Evolutionary conservation across 176 grass and related monocot genomes (phyloP).

Genomic region (Miscanthus lutarioriparius): DNA sequence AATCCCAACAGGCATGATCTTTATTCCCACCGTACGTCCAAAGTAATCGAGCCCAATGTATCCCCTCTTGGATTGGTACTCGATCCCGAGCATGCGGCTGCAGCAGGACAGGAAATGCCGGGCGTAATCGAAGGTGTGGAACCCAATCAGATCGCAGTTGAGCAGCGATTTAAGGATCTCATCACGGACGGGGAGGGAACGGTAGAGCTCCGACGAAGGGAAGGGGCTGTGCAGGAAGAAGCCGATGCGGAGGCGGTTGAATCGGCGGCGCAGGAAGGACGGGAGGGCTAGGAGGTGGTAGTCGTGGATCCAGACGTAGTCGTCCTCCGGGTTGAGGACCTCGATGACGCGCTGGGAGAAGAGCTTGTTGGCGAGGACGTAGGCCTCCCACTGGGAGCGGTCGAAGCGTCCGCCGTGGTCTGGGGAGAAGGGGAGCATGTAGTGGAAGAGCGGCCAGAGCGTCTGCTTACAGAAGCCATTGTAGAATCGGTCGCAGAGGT

Average conservation of each 20-base stretch:
- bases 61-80: conserved; percentile 61
- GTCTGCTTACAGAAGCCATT: conserved; percentile 73
- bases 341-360: conserved; percentile 75
- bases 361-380: conserved; percentile 63
- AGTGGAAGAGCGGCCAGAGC: conserved; percentile 76
- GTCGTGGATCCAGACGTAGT: conserved; percentile 96
- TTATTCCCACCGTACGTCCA: conserved; percentile 53
- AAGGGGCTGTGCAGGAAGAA: conserved; percentile 65
- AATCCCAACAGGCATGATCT: conserved; percentile 62
- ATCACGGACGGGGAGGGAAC: conserved; percentile 52
- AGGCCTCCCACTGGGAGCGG: conserved; percentile 68
- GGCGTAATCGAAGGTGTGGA: conserved; percentile 60
- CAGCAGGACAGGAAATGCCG: conserved; percentile 58
- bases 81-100: conserved; percentile 63
- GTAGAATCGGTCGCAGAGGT: conserved; percentile 60
- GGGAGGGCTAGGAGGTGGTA: conserved; percentile 95
- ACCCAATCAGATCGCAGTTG: conserved; percentile 58
- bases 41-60: conserved; percentile 60
- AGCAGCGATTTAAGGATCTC: conserved; percentile 59
- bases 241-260: conserved; percentile 64
- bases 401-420: conserved; percentile 58
- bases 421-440: conserved; percentile 57
- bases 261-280: conserved; percentile 76
- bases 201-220: conserved; percentile 57
- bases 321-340: conserved; percentile 90